Base-by-base conservation (phyloP, 495 filamentous ascomycete genomes). In the Parmelia sp. region DNA sequence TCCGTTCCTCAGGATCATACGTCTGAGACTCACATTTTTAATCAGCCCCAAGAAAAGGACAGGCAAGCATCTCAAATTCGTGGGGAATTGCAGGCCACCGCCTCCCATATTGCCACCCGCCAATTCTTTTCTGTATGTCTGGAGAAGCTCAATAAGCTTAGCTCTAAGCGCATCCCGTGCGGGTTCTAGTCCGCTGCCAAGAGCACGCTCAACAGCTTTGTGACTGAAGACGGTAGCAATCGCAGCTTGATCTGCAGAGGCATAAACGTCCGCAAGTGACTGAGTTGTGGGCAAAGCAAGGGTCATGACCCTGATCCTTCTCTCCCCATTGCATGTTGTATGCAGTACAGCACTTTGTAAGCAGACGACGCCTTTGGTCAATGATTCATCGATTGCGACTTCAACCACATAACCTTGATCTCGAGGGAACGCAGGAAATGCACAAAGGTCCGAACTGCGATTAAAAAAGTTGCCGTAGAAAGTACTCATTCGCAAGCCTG, bases 401-500 rank as follows among this genome's bases (percentile, higher is more conserved):
- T 98, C 94, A 42, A 98, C 94, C n/a, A 97, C 94, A 72, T 97
- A 98, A 56, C 88, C 89, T 72, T 98, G 94, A 72, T 98, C 94
- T 72, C 94, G 86, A 25, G 94, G 94, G 80, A 98, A 97, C 8
- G 95, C 94, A 2, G 93, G 93, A 82, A 97, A 97, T 29, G 93
- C 93, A 72, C 93, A 97, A 57, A 98, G 86, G 77, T 98, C 95
- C 23, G 91, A 96, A 71, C 88, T 92, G 62, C 94, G 84, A 77
- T 97, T 98, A 83, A 98, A 98, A 77, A 98, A 98, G 76, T 98
- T 98, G 66, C 94, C 94, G 76, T 97, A 98, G 79, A 98, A 98
- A 1, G 92, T 90, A 78, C 83, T 95, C 91, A 97, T 97, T 39
- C 94, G 87, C 57, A 98, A 78, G 56, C 94, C 94, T 15, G 93